Conservation (phyloP, 306 rosid genomes). For the Purshia tridentata region DNA sequence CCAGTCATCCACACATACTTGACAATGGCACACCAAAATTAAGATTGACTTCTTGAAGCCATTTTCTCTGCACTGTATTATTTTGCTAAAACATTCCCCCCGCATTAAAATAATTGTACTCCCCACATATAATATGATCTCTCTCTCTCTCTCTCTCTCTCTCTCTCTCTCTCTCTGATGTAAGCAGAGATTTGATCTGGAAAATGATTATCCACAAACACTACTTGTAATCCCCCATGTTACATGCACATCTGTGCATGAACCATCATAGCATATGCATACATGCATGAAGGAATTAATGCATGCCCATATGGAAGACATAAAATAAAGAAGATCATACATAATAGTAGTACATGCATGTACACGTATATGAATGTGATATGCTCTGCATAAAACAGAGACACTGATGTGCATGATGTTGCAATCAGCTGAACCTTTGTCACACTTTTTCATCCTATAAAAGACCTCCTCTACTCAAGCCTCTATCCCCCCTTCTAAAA, state of each 20-base stretch:
- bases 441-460: conserved; percentile 56
- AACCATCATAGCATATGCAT: conserved; percentile 29
- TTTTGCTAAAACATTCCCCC: conserved; percentile 50
- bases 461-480: conserved; percentile 44
- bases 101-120: conserved; percentile 46
- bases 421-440: conserved; percentile 32
- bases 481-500: conserved; percentile 35
- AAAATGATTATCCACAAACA: conserved; percentile 70
- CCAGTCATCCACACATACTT: conserved; percentile 26
- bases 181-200: conserved; percentile 51
- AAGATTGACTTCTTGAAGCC: conserved; percentile 50
- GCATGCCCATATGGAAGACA: conserved; percentile 8
- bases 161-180: conserved; percentile 41
- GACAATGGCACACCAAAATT: conserved; percentile 36
- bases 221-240: conserved; percentile 42
- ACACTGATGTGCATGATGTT: conserved; percentile 37
- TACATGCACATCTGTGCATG: conserved; percentile 19
- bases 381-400: conserved; percentile 23
- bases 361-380: conserved; percentile 25
- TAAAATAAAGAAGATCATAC: background rate
- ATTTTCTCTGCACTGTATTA: conserved; percentile 32
- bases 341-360: conserved; percentile 5
- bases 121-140: conserved; percentile 51
- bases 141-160: conserved; percentile 23
- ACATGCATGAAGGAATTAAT: conserved; percentile 25